Evolutionary conservation across 352 stramenopile species (phyloP).

Genomic region (Globisporangium nunn): DNA sequence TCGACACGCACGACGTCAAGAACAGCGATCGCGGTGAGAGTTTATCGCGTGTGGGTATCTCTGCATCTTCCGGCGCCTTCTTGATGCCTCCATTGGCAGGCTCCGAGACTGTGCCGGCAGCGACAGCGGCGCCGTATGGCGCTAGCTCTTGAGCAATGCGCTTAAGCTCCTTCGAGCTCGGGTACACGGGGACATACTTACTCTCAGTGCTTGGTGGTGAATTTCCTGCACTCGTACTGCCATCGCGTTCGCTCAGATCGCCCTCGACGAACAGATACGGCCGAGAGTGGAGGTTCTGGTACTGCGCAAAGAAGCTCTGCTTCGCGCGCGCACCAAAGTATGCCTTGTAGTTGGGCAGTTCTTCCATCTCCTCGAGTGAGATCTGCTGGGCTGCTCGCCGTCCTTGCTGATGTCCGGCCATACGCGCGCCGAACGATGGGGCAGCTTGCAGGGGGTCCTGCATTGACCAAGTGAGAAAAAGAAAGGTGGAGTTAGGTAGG

Average conservation of each 20-base stretch:
- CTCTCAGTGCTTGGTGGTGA: conserved; percentile 8
- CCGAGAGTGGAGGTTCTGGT: conserved; percentile 51
- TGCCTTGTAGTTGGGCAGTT: conserved; percentile 31
- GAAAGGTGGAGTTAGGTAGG: no score
- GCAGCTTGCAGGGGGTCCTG: background rate
- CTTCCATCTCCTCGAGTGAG: conserved; percentile 30
- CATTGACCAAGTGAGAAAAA: background rate
- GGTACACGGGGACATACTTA: conserved; percentile 34
- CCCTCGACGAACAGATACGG: conserved; percentile 54
- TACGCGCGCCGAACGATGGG: background rate
- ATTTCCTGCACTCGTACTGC: background rate
- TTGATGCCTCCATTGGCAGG: background rate
- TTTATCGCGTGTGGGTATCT: conserved; percentile 30
- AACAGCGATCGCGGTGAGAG: conserved; percentile 63
- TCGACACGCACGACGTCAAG: conserved; percentile 39
- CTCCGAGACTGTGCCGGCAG: conserved; percentile 1
- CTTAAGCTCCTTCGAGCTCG: conserved; percentile 32
- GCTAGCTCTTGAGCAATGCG: conserved; percentile 23
- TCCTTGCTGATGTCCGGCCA: background rate
- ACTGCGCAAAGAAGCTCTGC: conserved; percentile 51
- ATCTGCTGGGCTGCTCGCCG: conserved; percentile 21
- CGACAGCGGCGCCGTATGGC: conserved; percentile 9
- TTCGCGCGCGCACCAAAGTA: conserved; percentile 64
- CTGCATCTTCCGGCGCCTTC: conserved; percentile 7
- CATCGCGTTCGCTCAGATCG: background rate